A percentile compares a stretch with the other conserved stretches of the same genome.
Evolutionary conservation across 2,329 filamentous ascomycete genomes (phyloP).

Genomic region (Knoxdaviesia capensis): DNA sequence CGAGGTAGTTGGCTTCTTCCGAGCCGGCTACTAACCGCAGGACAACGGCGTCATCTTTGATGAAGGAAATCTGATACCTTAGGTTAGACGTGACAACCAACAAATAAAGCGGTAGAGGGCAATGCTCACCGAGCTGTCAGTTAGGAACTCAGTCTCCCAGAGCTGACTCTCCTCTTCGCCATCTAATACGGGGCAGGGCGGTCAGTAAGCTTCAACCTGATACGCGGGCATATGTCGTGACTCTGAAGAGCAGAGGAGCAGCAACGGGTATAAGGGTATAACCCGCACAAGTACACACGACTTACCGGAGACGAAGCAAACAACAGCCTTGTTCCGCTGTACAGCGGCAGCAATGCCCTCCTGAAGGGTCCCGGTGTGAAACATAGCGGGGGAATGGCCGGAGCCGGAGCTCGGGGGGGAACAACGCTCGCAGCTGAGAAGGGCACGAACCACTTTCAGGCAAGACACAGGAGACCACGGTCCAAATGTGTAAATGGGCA

Average conservation of each 20-base stretch:
- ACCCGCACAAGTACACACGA: conserved; percentile 1
- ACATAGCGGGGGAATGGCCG: conserved; percentile 31
- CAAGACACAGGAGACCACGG: too few species aligned
- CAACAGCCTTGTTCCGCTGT: conserved; percentile 53
- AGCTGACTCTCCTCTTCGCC: conserved; percentile 42
- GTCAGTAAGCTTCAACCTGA: not conserved
- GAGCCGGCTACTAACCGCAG: conserved; percentile 54
- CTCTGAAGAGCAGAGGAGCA: too few species aligned
- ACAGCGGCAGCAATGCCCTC: conserved; percentile 63
- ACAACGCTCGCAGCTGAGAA: too few species aligned
- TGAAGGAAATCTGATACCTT: conserved; percentile 26
- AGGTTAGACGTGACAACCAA: too few species aligned
- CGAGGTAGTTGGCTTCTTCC: conserved; percentile 62
- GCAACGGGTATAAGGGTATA: not conserved
- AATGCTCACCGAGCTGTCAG: conserved; percentile 13
- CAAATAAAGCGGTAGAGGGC: too few species aligned
- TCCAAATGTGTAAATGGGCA: too few species aligned
- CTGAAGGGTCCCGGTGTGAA: conserved; percentile 62
- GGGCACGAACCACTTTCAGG: too few species aligned
- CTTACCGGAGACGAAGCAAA: conserved; percentile 67
- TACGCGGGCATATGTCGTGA: too few species aligned
- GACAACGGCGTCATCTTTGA: conserved; percentile 44
- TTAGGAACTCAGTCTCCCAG: conserved; percentile 55
- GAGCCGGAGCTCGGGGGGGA: too few species aligned
- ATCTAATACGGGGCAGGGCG: conserved; percentile 25